Evolutionary conservation across 371 early-diverging fungal genomes (phyloP).

Genomic region (Gilbertella persicaria): DNA sequence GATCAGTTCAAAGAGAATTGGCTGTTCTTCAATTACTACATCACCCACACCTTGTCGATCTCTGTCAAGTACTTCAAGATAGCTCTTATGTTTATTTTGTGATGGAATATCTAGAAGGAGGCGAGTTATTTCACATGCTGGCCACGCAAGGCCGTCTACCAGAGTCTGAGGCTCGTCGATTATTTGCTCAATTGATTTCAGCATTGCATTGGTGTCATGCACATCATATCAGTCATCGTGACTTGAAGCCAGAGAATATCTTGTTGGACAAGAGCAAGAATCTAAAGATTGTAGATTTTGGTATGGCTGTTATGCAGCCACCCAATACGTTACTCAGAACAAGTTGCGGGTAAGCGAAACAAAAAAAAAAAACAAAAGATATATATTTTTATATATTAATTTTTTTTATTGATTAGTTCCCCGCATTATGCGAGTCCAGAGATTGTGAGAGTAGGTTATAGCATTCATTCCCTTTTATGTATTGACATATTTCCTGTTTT

Average conservation of each 20-base stretch:
- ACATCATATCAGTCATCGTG: conserved; percentile 77
- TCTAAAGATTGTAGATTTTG: conserved; percentile 85
- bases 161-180: conserved; percentile 82
- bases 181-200: conserved; percentile 91
- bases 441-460: conserved; percentile 29
- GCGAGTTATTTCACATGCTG: conserved; percentile 92
- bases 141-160: conserved; percentile 80
- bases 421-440: conserved; percentile 92
- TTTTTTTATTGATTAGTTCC: conserved; percentile 54
- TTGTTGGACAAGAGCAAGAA: conserved; percentile 76
- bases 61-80: conserved; percentile 85
- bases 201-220: conserved; percentile 93
- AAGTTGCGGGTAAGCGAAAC: conserved; percentile 66
- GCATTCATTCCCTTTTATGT: conserved; percentile 8
- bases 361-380: conserved; percentile 40
- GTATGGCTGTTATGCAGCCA: conserved; percentile 79
- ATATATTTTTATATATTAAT: conserved; percentile 28
- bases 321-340: conserved; percentile 66
- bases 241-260: conserved; percentile 87
- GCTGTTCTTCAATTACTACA: conserved; percentile 88
- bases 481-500: conserved; percentile 30
- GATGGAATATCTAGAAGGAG: conserved; percentile 95
- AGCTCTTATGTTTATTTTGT: conserved; percentile 76
- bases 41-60: conserved; percentile 86
- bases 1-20: conserved; percentile 87